phyloP scores from a whole-genome alignment of 345 rosid species.

The Aquilaria yunnanensis region DNA sequence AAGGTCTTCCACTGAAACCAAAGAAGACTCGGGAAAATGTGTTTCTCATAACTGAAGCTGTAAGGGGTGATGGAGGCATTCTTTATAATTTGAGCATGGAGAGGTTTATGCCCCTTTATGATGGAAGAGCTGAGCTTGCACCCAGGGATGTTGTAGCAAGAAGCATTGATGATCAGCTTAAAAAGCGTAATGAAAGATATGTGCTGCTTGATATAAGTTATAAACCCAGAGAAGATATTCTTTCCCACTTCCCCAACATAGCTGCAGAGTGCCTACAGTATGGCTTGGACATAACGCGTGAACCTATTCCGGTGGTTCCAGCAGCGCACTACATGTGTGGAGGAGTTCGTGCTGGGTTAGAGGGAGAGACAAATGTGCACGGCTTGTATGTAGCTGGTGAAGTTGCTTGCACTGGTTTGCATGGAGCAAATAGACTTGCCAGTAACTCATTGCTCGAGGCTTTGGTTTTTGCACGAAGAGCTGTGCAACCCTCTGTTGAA shows the following conservation, averaged over 20 bases:
- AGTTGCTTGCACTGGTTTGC: slow-evolving; percentile 96
- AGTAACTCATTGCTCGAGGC: slow-evolving; percentile 98
- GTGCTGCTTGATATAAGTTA: slow-evolving; percentile 91
- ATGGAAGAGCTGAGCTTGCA: slow-evolving; percentile 92
- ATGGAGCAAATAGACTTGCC: slow-evolving; percentile 95
- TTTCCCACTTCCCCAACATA: slow-evolving; percentile 94
- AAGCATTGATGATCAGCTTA: slow-evolving; percentile 92
- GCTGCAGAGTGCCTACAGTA: slow-evolving; percentile 76
- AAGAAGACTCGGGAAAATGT: slow-evolving; percentile 64
- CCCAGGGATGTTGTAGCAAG: slow-evolving; percentile 97
- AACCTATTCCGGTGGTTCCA: slow-evolving; percentile 88
- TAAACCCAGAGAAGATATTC: slow-evolving; percentile 67
- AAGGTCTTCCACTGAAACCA: slow-evolving; percentile 83
- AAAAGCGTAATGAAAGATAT: slow-evolving; percentile 63
- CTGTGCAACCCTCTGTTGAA: slow-evolving; percentile 76
- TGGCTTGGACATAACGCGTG: slow-evolving; percentile 70
- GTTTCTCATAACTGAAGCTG: slow-evolving; percentile 88
- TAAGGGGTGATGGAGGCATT: slow-evolving; percentile 94
- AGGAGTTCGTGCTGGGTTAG: slow-evolving; percentile 88
- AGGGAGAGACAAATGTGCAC: slow-evolving; percentile 81
- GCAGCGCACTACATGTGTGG: slow-evolving; percentile 99
- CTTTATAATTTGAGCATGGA: slow-evolving; percentile 79
- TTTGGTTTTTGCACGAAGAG: slow-evolving; percentile 86
- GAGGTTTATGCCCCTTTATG: slow-evolving; percentile 83
- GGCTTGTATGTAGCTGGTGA: slow-evolving; percentile 97